These are phyloP conservation scores for Fusarium sp. DNA, from an alignment of 2,329 filamentous ascomycete species.

Conservation along the genomic window DNA sequence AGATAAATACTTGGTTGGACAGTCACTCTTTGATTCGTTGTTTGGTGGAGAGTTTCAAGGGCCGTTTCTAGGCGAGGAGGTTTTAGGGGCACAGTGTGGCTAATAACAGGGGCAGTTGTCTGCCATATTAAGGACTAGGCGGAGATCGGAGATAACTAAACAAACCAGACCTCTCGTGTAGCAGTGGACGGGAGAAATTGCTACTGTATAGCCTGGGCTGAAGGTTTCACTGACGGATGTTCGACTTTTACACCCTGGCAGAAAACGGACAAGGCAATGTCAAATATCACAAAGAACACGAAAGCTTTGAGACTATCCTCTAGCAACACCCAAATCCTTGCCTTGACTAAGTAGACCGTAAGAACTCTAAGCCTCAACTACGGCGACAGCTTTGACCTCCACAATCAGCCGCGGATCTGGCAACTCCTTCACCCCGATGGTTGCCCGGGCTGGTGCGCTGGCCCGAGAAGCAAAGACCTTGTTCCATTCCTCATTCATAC, in stretches of 20 bases:
- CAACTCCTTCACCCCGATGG: background rate
- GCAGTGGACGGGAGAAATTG: background rate
- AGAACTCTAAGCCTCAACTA: background rate
- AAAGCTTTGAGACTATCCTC: background rate
- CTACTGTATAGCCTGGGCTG: background rate
- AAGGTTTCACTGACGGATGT: background rate
- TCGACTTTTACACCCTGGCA: background rate
- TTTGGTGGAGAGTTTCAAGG: background rate
- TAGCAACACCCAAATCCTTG: background rate
- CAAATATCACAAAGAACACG: background rate
- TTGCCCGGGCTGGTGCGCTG: constrained; percentile 9
- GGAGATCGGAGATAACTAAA: background rate
- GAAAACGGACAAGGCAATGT: background rate
- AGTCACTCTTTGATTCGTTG: background rate
- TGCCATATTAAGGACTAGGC: background rate
- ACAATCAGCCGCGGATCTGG: background rate
- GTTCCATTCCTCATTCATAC: constrained; percentile 22
- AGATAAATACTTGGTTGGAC: background rate
- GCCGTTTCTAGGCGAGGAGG: background rate
- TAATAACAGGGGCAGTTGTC: background rate
- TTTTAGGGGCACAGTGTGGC: background rate
- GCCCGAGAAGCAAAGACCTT: constrained; percentile 11
- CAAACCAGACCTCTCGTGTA: background rate
- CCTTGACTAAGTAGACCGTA: background rate
- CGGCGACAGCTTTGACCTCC: background rate